Conservation (phyloP, 345 rosid species). For the Hibiscus syriacus region DNA sequence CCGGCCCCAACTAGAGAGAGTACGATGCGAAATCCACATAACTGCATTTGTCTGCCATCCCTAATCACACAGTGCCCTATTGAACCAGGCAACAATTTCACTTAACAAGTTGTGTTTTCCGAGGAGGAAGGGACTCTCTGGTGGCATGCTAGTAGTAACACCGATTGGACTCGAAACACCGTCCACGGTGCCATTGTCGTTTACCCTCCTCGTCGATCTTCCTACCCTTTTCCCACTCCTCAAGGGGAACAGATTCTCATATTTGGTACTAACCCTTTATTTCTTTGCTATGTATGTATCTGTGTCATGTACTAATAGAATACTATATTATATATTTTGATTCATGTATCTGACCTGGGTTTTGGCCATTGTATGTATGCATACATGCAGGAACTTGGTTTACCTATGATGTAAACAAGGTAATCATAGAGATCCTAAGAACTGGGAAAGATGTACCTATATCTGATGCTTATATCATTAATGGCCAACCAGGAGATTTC, state of each 20-base stretch:
- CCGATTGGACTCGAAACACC: slow-evolving; percentile 41
- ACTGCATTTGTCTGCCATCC: too few species aligned
- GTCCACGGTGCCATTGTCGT: slow-evolving; percentile 39
- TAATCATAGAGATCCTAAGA: slow-evolving; percentile 4
- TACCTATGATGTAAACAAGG: slow-evolving; percentile 25
- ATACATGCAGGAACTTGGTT: slow-evolving; percentile 31
- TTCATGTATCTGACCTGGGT: not conserved
- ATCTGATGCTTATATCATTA: slow-evolving; percentile 42
- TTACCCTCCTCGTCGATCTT: slow-evolving; percentile 14
- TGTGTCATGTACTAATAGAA: too few species aligned
- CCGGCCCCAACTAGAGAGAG: too few species aligned
- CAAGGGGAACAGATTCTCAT: slow-evolving; percentile 28
- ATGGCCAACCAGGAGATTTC: slow-evolving; percentile 42
- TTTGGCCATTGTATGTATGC: not conserved
- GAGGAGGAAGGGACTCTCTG: slow-evolving; percentile 42
- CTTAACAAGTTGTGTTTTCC: slow-evolving; percentile 25
- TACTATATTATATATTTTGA: not conserved
- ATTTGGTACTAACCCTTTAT: slow-evolving; percentile 17
- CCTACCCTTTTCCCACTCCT: slow-evolving; percentile 23
- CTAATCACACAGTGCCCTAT: slow-evolving; percentile 50
- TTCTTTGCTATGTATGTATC: too few species aligned
- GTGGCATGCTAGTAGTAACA: slow-evolving; percentile 54
- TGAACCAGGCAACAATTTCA: slow-evolving; percentile 31
- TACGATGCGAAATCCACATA: too few species aligned
- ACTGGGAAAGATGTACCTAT: slow-evolving; percentile 26